phyloP scores from a whole-genome alignment of 208 protist species.

The Trypanosoma theileri region DNA sequence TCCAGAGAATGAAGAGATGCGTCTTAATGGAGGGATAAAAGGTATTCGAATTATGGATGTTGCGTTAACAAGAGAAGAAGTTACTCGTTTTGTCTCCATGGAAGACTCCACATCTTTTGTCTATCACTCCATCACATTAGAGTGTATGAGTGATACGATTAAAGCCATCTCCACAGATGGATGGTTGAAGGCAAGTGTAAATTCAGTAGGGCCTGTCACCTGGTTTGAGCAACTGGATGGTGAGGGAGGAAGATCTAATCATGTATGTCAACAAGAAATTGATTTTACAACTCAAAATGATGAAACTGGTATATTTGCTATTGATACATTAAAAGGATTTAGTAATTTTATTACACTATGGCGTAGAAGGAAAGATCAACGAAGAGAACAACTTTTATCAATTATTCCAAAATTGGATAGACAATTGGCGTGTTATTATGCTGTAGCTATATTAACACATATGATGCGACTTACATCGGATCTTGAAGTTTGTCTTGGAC shows the following conservation, averaged over 20 bases:
- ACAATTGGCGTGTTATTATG: conserved; percentile 39
- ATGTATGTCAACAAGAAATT: conserved; percentile 55
- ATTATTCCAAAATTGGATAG: conserved; percentile 34
- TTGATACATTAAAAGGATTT: conserved; percentile 24
- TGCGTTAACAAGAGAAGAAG: conserved; percentile 42
- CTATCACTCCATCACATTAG: conserved; percentile 7
- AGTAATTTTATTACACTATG: conserved; percentile 23
- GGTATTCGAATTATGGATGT: conserved; percentile 67
- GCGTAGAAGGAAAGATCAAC: conserved; percentile 30
- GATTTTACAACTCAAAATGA: conserved; percentile 68
- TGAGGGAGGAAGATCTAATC: conserved; percentile 18
- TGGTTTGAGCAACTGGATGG: conserved; percentile 20
- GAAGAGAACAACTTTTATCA: conserved; percentile 32
- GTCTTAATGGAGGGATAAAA: conserved; percentile 69
- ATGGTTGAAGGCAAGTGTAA: conserved; percentile 1
- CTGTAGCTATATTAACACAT: conserved; percentile 29
- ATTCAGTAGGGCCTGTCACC: conserved; percentile 21
- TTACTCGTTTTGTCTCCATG: conserved; percentile 3
- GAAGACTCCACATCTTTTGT: neutral
- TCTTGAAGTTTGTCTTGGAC: neutral
- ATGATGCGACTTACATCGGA: conserved; percentile 15
- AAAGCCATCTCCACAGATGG: conserved; percentile 7
- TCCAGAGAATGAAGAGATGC: conserved; percentile 35
- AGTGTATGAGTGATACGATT: conserved; percentile 23
- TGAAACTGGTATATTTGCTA: conserved; percentile 42